phyloP scores from a whole-genome alignment of 169 alveolate genomes.

The Plasmodium ovale region DNA sequence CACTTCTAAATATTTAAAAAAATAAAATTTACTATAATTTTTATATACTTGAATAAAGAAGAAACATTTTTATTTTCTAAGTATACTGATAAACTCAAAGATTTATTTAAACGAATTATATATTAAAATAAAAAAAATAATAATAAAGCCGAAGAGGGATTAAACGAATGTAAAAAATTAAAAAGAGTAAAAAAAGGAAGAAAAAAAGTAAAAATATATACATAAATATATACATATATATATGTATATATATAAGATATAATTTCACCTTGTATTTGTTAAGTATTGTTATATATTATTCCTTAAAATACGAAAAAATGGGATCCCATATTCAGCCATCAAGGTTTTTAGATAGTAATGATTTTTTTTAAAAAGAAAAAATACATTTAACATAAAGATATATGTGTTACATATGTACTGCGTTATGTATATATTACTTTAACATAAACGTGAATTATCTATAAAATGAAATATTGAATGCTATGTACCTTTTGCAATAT shows the following conservation, averaged over 20 bases:
- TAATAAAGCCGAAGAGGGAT: too few species aligned
- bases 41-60: too few species aligned
- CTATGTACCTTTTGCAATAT: background rate
- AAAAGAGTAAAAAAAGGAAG: too few species aligned
- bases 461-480: background rate
- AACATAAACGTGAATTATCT: background rate
- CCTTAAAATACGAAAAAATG: conserved; percentile 40
- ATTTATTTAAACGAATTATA: too few species aligned
- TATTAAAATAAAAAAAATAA: too few species aligned
- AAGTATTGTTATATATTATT: too few species aligned
- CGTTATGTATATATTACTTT: conserved; percentile 1
- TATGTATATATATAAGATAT: too few species aligned
- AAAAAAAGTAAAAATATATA: too few species aligned
- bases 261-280: background rate
- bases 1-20: background rate
- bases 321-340: conserved; percentile 74
- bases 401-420: background rate
- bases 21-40: background rate
- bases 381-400: background rate
- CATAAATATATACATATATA: too few species aligned
- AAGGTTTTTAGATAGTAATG: conserved; percentile 74
- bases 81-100: too few species aligned
- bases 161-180: too few species aligned
- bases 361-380: conserved; percentile 14
- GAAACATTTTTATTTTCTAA: too few species aligned